Evolutionary conservation across 2,329 filamentous ascomycete species (phyloP).

Genomic region (Venturia carpophila): DNA sequence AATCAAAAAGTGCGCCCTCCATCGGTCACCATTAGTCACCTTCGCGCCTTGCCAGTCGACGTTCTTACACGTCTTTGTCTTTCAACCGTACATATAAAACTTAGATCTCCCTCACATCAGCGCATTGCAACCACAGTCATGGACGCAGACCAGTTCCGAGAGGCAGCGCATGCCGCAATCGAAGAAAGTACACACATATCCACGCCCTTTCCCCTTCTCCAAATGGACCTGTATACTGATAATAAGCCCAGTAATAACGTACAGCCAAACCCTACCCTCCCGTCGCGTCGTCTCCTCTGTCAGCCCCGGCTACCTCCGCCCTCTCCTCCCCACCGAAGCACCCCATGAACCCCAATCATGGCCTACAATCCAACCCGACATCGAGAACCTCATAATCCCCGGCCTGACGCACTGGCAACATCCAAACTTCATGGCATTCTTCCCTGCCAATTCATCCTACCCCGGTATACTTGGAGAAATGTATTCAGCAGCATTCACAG

Average conservation of each 20-base stretch:
- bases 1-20: background rate
- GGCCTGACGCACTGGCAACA: constrained; percentile 93
- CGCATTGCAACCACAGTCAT: constrained; percentile 39
- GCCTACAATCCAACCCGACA: constrained; percentile 71
- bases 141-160: constrained; percentile 70
- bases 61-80: background rate
- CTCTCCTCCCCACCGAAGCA: constrained; percentile 61
- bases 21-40: background rate
- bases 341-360: constrained; percentile 65
- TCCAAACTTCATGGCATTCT: constrained; percentile 94
- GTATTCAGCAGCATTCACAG: constrained; percentile 81
- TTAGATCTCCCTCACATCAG: background rate
- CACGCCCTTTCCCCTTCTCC: background rate
- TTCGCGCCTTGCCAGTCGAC: background rate
- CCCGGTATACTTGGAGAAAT: constrained; percentile 86
- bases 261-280: constrained; percentile 67
- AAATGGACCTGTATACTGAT: background rate
- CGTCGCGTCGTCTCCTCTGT: constrained; percentile 70
- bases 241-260: constrained; percentile 59
- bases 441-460: constrained; percentile 73
- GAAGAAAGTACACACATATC: constrained; percentile 61
- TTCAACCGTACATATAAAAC: background rate
- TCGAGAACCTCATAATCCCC: constrained; percentile 79
- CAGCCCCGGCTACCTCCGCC: constrained; percentile 75
- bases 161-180: constrained; percentile 68